Base-by-base conservation (phyloP, 2,329 filamentous ascomycete species). In the Ilyonectria mors-panacis region DNA sequence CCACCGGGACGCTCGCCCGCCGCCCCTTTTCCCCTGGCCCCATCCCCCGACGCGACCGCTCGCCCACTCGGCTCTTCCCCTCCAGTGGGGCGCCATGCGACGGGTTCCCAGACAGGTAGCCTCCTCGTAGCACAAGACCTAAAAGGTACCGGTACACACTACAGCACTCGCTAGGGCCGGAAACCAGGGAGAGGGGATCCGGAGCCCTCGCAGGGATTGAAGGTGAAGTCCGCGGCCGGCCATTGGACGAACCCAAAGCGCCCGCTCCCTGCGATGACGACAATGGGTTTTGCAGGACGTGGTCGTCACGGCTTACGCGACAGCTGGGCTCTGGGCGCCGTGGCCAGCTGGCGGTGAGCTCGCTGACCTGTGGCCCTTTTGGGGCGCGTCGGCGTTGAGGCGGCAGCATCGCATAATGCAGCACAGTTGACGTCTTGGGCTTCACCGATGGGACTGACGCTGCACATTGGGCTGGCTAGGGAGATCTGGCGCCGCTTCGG, bases 51-150 rank as follows among this genome's bases (percentile, higher is more conserved):
- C 59, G 63, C 65, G 53, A 55, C 56, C 55, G 56, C 33, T 63
- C 56, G 61, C 56, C 74, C 74, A 76, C 67, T 76, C 74, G 74
- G 74, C 74, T 76, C 63, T 66, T 73, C 73, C 74, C 74, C 74
- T 74, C 57, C 10, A 56, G 74, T 62, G 74, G 74, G 74, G 74
- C 70, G 74, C 74, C 74, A 76, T 76, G 74, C 74, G 74, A 76
- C 73, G 62, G 47, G 57, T 58, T 69, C 45, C 62, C 45, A 68
- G 66, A 68, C 67, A 69, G 65, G 72, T 73, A 75, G 72, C 45
- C 63, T 68, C 59, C 54, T 73, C 61, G 73, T 74, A 72, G 70
- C 64, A 68, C 65, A 68, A 70, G 70, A 69, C 71, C 65, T 73
- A 60, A 66, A 68, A 63, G 68, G 67, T 74, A 72, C 74, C 71